A percentile compares a stretch with the other conserved stretches of the same genome.
Evolutionary conservation across 805 yeast species (phyloP).

Genomic region (Metschnikowia baotianmanensis): DNA sequence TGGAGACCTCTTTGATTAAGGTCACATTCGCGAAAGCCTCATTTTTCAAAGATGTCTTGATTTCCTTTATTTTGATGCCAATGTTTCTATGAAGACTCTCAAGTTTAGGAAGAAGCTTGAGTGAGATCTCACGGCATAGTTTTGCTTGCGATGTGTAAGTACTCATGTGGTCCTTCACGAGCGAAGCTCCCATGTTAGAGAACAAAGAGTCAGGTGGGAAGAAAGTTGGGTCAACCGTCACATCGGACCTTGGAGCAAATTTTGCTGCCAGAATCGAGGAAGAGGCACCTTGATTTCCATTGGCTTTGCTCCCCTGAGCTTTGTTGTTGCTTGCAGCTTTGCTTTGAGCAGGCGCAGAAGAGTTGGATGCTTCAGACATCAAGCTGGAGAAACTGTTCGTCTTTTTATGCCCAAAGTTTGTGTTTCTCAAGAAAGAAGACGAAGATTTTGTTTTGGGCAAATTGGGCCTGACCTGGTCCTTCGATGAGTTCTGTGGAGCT

Average conservation of each 20-base stretch:
- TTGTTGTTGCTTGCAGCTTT: slow-evolving; percentile 2
- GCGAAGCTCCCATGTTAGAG: slow-evolving; percentile 29
- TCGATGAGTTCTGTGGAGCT: slow-evolving; percentile 1
- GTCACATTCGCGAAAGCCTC: slow-evolving; percentile 40
- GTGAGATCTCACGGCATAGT: slow-evolving; percentile 30
- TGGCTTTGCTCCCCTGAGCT: neutral
- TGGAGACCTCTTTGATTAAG: slow-evolving; percentile 44
- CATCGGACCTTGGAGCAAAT: slow-evolving; percentile 20
- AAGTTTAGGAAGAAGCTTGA: slow-evolving; percentile 36
- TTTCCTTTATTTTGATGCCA: slow-evolving; percentile 39
- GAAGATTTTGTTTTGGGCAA: slow-evolving; percentile 26
- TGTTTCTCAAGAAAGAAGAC: slow-evolving; percentile 24
- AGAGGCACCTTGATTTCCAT: slow-evolving; percentile 2
- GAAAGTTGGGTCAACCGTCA: slow-evolving; percentile 22
- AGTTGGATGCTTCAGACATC: slow-evolving; percentile 9
- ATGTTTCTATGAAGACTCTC: slow-evolving; percentile 37
- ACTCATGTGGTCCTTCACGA: slow-evolving; percentile 35
- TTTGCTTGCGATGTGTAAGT: slow-evolving; percentile 27
- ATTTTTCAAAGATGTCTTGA: slow-evolving; percentile 37
- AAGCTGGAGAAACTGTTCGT: slow-evolving; percentile 15
- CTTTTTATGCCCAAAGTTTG: slow-evolving; percentile 20
- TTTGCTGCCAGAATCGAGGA: slow-evolving; percentile 16
- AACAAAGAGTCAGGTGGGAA: slow-evolving; percentile 27
- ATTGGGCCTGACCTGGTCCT: slow-evolving; percentile 21
- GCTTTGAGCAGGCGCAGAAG: neutral